Conservation (phyloP, 495 filamentous ascomycete species). For the Lindgomyces ingoldianus region DNA sequence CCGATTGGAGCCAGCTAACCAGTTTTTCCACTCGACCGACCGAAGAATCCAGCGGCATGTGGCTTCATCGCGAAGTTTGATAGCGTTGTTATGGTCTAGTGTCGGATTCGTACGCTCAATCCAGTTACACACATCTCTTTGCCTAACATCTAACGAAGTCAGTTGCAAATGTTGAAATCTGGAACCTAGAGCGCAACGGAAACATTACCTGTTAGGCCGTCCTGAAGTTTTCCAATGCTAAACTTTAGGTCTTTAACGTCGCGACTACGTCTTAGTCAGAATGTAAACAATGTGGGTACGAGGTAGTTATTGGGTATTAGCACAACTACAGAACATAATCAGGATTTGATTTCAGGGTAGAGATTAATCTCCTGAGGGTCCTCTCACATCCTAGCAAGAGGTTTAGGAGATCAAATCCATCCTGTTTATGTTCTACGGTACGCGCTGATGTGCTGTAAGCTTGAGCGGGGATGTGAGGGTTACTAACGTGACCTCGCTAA, state of each 20-base stretch:
- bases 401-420: slow-evolving; percentile 7
- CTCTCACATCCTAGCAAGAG: background rate
- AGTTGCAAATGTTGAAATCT: background rate
- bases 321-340: no score
- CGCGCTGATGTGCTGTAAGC: no score
- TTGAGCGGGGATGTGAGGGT: no score
- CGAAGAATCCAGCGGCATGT: slow-evolving; percentile 11
- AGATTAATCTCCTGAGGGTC: no score
- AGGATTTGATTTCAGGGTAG: no score
- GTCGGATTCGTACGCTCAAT: slow-evolving; percentile 8
- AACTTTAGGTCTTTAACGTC: background rate
- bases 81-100: slow-evolving; percentile 4
- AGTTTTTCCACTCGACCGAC: background rate
- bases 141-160: background rate
- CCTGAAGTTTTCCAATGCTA: background rate
- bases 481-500: slow-evolving; percentile 19
- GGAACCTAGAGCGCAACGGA: background rate
- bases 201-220: background rate
- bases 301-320: no score
- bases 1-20: background rate
- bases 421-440: no score
- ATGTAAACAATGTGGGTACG: no score
- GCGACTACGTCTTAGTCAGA: background rate
- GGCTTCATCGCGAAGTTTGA: background rate
- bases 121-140: slow-evolving; percentile 12